Evolutionary conservation across 495 filamentous ascomycete genomes (phyloP).

Genomic region (Stereocaulon alpinum): DNA sequence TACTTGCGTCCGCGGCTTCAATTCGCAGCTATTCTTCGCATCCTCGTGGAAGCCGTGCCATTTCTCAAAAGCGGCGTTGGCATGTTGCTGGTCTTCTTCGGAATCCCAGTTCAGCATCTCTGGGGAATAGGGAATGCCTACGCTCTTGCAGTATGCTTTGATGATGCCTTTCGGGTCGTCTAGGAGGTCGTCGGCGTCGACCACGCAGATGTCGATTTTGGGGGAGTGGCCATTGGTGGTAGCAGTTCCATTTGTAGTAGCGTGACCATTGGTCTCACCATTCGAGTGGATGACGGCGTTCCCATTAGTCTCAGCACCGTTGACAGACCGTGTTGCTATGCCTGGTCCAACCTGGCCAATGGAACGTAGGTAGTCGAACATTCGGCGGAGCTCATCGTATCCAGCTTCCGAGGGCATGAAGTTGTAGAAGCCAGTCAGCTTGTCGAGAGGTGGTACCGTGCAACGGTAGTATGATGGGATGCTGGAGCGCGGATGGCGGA

Average conservation of each 20-base stretch:
- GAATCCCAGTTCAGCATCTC: constrained; percentile 78
- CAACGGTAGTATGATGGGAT: constrained; percentile 93
- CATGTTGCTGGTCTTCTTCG: constrained; percentile 52
- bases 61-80: constrained; percentile 72
- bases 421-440: constrained; percentile 71
- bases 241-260: constrained; percentile 21
- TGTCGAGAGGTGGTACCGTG: constrained; percentile 77
- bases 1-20: constrained; percentile 65
- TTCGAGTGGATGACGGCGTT: background rate
- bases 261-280: constrained; percentile 22
- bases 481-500: constrained; percentile 78
- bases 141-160: constrained; percentile 63
- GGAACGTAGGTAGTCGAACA: constrained; percentile 70
- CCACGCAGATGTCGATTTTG: constrained; percentile 61
- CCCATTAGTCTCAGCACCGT: background rate
- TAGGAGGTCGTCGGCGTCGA: constrained; percentile 91
- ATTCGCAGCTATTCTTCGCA: constrained; percentile 64
- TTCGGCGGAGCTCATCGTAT: constrained; percentile 70
- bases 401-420: constrained; percentile 84
- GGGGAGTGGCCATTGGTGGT: constrained; percentile 26
- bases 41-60: constrained; percentile 97
- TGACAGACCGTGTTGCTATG: constrained; percentile 31
- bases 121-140: constrained; percentile 58
- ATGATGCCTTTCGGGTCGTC: constrained; percentile 67
- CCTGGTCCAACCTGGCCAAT: constrained; percentile 54